A percentile compares a stretch with the other conserved stretches of the same genome.
These are phyloP conservation scores for Phytophthora megakarya DNA, from an alignment of 352 stramenopile species.

Conservation along the genomic window DNA sequence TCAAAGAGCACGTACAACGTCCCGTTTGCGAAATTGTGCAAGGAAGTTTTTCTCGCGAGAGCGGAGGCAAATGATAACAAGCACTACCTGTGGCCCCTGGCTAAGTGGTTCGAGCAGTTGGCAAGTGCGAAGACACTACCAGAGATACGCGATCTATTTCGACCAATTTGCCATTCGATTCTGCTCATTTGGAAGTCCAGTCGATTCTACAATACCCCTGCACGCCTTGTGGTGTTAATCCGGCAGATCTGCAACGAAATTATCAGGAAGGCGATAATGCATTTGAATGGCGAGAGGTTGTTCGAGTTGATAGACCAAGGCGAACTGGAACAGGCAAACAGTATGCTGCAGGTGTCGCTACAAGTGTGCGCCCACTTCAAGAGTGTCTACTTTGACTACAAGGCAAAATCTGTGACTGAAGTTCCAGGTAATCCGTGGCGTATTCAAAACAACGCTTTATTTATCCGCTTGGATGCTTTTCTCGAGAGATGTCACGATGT, in stretches of 20 bases:
- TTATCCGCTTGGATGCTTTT: conserved; percentile 90
- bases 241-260: conserved; percentile 91
- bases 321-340: conserved; percentile 71
- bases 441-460: conserved; percentile 92
- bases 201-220: conserved; percentile 91
- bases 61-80: conserved; percentile 89
- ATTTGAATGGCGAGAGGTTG: conserved; percentile 74
- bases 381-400: conserved; percentile 93
- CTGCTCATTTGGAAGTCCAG: conserved; percentile 92
- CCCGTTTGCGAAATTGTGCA: conserved; percentile 92
- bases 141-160: conserved; percentile 75
- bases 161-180: conserved; percentile 87
- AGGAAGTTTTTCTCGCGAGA: conserved; percentile 89
- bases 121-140: conserved; percentile 45
- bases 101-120: conserved; percentile 63
- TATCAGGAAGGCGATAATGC: conserved; percentile 73
- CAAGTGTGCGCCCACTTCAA: conserved; percentile 91
- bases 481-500: conserved; percentile 93
- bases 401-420: conserved; percentile 79
- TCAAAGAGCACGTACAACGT: conserved; percentile 92
- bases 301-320: conserved; percentile 85
- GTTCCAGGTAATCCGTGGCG: conserved; percentile 89
- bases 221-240: conserved; percentile 86
- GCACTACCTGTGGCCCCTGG: conserved; percentile 83
- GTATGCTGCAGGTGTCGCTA: conserved; percentile 74